Percentiles rank a stretch among this genome's conserved stretches.
phyloP scores from a whole-genome alignment of 2,329 filamentous ascomycete species.

The Neocucurbitaria cava region DNA sequence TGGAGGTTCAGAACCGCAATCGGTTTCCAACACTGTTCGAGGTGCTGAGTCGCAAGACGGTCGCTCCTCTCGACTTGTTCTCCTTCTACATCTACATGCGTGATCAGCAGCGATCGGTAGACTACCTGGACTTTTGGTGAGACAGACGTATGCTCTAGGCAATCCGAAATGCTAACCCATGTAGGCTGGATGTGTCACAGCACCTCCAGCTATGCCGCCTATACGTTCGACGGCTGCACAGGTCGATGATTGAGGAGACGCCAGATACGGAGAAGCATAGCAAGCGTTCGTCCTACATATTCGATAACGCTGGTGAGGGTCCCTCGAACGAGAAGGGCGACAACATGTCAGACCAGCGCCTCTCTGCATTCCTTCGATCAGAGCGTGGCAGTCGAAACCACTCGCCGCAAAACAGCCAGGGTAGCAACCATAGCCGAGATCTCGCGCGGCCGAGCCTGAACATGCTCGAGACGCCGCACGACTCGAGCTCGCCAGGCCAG shows the following conservation, averaged over 20 bases:
- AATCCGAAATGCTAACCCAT: constrained; percentile 28
- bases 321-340: constrained; percentile 67
- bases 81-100: constrained; percentile 99
- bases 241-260: constrained; percentile 91
- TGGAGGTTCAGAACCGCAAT: constrained; percentile 64
- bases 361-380: constrained; percentile 84
- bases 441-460: constrained; percentile 65
- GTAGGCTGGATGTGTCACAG: constrained; percentile 97
- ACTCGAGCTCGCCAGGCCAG: constrained; percentile 64
- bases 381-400: constrained; percentile 56
- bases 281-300: constrained; percentile 81
- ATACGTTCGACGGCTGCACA: constrained; percentile 92
- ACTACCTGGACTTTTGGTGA: constrained; percentile 98
- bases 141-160: constrained; percentile 32
- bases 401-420: constrained; percentile 57
- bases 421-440: constrained; percentile 62
- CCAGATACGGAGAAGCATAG: constrained; percentile 87
- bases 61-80: constrained; percentile 94
- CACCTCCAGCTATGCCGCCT: constrained; percentile 98
- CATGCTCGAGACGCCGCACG: constrained; percentile 66
- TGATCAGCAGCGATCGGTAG: constrained; percentile 95
- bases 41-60: constrained; percentile 90
- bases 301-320: constrained; percentile 70
- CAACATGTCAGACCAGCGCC: constrained; percentile 81
- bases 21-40: constrained; percentile 94